A percentile compares a stretch with the other conserved stretches of the same genome.
These are phyloP conservation scores for Microbotryum lychnidis-dioicae DNA, from an alignment of 1,284 basidiomycete species.

Conservation along the genomic window DNA sequence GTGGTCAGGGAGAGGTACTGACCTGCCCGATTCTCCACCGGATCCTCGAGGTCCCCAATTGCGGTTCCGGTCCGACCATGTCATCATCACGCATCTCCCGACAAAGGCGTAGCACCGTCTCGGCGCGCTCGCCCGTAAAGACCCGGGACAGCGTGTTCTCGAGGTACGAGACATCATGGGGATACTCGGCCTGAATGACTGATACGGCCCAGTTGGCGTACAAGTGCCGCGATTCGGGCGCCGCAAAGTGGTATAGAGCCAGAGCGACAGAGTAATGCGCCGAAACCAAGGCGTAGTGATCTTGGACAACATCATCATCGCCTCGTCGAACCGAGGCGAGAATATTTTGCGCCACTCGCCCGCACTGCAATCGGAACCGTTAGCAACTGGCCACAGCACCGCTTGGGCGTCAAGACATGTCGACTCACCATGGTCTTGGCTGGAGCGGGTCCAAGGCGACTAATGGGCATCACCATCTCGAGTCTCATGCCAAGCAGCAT, in stretches of 20 bases:
- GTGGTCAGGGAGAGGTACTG: too few relatives aligned
- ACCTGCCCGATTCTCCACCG: conserved; percentile 11
- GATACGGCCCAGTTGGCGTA: conserved; percentile 18
- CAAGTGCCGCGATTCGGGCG: not conserved
- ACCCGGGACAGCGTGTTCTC: not conserved
- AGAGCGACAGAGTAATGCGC: conserved; percentile 15
- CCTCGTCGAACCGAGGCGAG: conserved; percentile 19
- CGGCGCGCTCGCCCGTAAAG: not conserved
- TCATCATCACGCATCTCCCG: conserved; percentile 17
- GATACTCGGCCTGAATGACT: conserved; percentile 20
- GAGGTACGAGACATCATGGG: conserved; percentile 12
- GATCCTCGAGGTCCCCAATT: conserved; percentile 5
- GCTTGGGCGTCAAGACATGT: too few relatives aligned
- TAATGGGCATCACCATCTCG: not conserved
- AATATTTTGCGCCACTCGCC: conserved; percentile 25
- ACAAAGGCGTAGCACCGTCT: conserved; percentile 1
- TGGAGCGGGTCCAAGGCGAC: conserved; percentile 4
- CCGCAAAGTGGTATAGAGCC: conserved; percentile 12
- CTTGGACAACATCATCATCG: not conserved
- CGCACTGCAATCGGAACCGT: conserved; percentile 6
- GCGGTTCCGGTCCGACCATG: not conserved
- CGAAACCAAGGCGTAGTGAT: not conserved
- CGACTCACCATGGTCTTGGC: conserved; percentile 16
- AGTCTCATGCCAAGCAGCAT: conserved; percentile 10
- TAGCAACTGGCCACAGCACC: not conserved